Base-by-base conservation (phyloP, 768 basidiomycete species). In the Tulasnella sp. region DNA sequence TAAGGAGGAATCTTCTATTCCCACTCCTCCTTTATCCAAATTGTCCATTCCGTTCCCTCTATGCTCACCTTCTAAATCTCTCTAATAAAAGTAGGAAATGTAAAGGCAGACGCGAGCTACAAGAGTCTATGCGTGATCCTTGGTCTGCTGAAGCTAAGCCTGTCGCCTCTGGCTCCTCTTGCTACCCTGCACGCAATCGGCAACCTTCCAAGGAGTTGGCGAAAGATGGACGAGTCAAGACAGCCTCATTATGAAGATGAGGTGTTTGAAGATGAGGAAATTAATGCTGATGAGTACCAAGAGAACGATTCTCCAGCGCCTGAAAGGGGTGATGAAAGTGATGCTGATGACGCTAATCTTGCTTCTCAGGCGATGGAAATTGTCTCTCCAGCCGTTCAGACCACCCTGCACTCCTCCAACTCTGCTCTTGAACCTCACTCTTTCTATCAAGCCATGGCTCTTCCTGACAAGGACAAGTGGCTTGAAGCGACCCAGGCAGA, bases 371-470 rank as follows among this genome's bases (percentile, higher is more conserved):
- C 36, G 15, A 25, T 43, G 4, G 31, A 59, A 52, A 50, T 51
- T 53, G 43, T 36, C 31, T 60, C 54, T 25, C 17, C 3, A 31
- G 29, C 4, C n/a, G n/a, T n/a, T n/a, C n/a, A n/a, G n/a, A n/a
- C n/a, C n/a, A n/a, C n/a, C 23, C 6, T 5, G 21, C 40, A 60
- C 34, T 12, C 36, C 19, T 6, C n/a, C 6, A n/a, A 31, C 51
- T 42, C 14, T 17, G 31, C 27, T 37, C 17, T 21, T 32, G 65
- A 63, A 15, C 57, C 63, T 3, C 14, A 35, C 14, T 29, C 53
- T 8, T 50, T 49, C 37, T 17, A n/a, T 15, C 66, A 68, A 46
- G 62, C 63, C 12, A 58, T 63, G 46, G 17, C n/a, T 14, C 19
- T 45, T 11, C 52, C 62, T 12, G 57, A 67, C 53, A 49, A 50